Percentiles rank a stretch among this genome's conserved stretches.
Conservation (phyloP, 2,329 filamentous ascomycete species). For the Fusarium setosum region DNA sequence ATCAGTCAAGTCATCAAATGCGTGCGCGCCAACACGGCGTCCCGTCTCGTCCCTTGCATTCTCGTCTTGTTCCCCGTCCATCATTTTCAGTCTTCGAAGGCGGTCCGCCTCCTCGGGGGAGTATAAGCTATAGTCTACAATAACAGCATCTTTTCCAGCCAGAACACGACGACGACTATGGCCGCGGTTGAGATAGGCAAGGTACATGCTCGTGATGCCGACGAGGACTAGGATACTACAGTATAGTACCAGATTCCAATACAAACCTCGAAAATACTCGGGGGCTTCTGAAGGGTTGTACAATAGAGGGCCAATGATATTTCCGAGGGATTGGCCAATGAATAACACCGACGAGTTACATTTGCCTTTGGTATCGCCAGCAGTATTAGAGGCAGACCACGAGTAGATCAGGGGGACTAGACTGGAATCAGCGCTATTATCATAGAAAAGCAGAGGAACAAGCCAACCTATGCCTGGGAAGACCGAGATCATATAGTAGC, state of each 20-base stretch:
- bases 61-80: not conserved
- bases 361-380: slow-evolving; percentile 73
- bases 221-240: slow-evolving; percentile 54
- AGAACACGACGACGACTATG: slow-evolving; percentile 49
- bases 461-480: slow-evolving; percentile 1
- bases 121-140: slow-evolving; percentile 35
- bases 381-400: slow-evolving; percentile 66
- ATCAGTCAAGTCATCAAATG: slow-evolving; percentile 61
- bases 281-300: slow-evolving; percentile 49
- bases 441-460: not conserved
- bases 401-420: slow-evolving; percentile 58
- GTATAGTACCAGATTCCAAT: slow-evolving; percentile 61
- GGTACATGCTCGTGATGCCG: slow-evolving; percentile 44
- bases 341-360: slow-evolving; percentile 66
- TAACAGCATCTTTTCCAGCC: slow-evolving; percentile 32
- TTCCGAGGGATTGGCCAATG: slow-evolving; percentile 68
- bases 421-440: not conserved
- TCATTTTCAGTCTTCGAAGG: slow-evolving; percentile 1
- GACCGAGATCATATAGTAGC: slow-evolving; percentile 57
- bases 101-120: slow-evolving; percentile 18
- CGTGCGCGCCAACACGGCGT: not conserved
- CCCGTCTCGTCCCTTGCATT: slow-evolving; percentile 1
- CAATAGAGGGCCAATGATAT: slow-evolving; percentile 69
- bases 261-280: slow-evolving; percentile 57
- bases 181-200: slow-evolving; percentile 60